phyloP scores from a whole-genome alignment of 1,284 basidiomycete genomes.

The Neonothopanus nambi region DNA sequence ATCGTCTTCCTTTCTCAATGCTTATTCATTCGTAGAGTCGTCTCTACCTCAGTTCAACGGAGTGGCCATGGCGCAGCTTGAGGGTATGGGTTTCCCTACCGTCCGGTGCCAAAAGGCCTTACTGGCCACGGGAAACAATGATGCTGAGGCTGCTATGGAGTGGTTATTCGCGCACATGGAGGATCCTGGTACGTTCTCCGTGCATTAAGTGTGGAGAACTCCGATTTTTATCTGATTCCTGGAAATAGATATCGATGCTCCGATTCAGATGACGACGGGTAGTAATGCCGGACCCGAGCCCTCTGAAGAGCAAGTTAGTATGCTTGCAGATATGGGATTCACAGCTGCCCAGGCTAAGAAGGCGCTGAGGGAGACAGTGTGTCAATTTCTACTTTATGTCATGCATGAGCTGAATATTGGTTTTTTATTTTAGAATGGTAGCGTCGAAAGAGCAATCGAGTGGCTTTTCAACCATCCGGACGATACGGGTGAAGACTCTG shows the following conservation, averaged over 20 bases:
- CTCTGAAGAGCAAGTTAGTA: slow-evolving; percentile 63
- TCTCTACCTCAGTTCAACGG: slow-evolving; percentile 68
- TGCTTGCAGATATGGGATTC: slow-evolving; percentile 95
- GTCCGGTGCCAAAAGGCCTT: slow-evolving; percentile 87
- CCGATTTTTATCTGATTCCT: no score
- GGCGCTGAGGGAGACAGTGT: slow-evolving; percentile 84
- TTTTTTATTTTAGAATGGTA: slow-evolving; percentile 51
- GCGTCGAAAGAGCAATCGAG: slow-evolving; percentile 86
- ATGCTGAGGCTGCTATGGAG: slow-evolving; percentile 87
- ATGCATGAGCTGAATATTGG: background rate
- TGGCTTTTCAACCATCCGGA: slow-evolving; percentile 98
- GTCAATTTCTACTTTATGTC: slow-evolving; percentile 26
- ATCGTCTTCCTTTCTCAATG: background rate
- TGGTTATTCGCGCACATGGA: slow-evolving; percentile 98
- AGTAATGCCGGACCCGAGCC: slow-evolving; percentile 52
- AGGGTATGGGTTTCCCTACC: slow-evolving; percentile 87
- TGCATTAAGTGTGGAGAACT: background rate
- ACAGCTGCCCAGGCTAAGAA: slow-evolving; percentile 82
- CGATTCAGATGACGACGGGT: slow-evolving; percentile 52
- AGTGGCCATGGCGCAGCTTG: slow-evolving; percentile 72
- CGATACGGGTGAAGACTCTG: slow-evolving; percentile 71
- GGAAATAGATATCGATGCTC: slow-evolving; percentile 87
- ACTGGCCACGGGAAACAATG: slow-evolving; percentile 82
- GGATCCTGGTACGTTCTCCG: slow-evolving; percentile 65
- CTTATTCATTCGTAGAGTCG: slow-evolving; percentile 26